Base-by-base conservation (phyloP, 306 rosid genomes). In the Ormosia emarginata region DNA sequence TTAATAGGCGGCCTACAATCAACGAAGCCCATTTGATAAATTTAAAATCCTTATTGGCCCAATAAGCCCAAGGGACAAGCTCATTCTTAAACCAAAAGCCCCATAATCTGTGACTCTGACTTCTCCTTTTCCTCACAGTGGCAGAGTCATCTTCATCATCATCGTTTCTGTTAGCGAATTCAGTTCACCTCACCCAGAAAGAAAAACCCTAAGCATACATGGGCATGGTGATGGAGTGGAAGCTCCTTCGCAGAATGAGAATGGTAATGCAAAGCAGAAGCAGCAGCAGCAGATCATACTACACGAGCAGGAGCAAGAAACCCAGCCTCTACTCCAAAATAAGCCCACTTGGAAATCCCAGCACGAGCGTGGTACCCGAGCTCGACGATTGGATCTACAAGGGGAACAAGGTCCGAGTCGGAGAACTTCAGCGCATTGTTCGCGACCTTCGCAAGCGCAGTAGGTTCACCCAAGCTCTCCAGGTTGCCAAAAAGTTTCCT, bases 391-490 rank as follows among this genome's bases (percentile, higher is more conserved):
- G 98, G 98, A 80, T 93, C 18, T 85, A 59, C 56, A 87, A 87
- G n/a, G 95, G 98, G 0, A 89, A 93, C 71, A 95, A 87, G 62
- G 81, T 93, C 40, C 70, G 88, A 2, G 82, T 93, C 74, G 93
- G 78, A 3, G 95, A 93, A 85, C 97, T 93, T 84, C 92, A 89
- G 76, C 93, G 95, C 67, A 89, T 95, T 79, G 34, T 95, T 84
- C 92, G 82, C 4, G 98, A 93, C 83, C 92, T 95, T 61, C 95
- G 98, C 75, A 95, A 91, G 79, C 94, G 97, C 52, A 86, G 80
- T 58, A 89, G 97, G 36, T 93, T 90, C 82, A 49, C 87, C 13
- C 98, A 95, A 53, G 95, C 97, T 36, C 94, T 92, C 3, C 84
- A 94, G 92, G 98, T 91, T 55, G 2, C 46, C 24, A 24, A 64